phyloP scores from a whole-genome alignment of 176 grass and related monocot species.

The sorghum (Sorghum bicolor) region Sorghum_bicolor_NCBIv3 NC_012872.2:9808501-9809000 shows the following conservation, averaged over 20 bases:
- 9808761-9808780: constrained; percentile 48
- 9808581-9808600: background rate
- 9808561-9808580: background rate
- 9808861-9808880: constrained; percentile 68
- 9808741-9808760: constrained; percentile 13
- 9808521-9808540: background rate
- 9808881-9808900: constrained; percentile 58
- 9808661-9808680: background rate
- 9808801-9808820: constrained; percentile 64
- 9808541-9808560: background rate
- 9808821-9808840: constrained; percentile 88
- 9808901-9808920: constrained; percentile 85
- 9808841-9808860: constrained; percentile 87
- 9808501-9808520: background rate
- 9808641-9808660: background rate
- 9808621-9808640: background rate
- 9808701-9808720: constrained; percentile 44
- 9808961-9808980: constrained; percentile 56
- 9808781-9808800: constrained; percentile 46
- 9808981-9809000: constrained; percentile 69
- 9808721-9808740: constrained; percentile 27
- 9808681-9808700: background rate
- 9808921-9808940: constrained; percentile 76
- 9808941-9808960: constrained; percentile 61
- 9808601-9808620: background rate